These are phyloP conservation scores for Chenopodium formosanum DNA, from an alignment of 148 eudicot genomes.

Conservation along the genomic window DNA sequence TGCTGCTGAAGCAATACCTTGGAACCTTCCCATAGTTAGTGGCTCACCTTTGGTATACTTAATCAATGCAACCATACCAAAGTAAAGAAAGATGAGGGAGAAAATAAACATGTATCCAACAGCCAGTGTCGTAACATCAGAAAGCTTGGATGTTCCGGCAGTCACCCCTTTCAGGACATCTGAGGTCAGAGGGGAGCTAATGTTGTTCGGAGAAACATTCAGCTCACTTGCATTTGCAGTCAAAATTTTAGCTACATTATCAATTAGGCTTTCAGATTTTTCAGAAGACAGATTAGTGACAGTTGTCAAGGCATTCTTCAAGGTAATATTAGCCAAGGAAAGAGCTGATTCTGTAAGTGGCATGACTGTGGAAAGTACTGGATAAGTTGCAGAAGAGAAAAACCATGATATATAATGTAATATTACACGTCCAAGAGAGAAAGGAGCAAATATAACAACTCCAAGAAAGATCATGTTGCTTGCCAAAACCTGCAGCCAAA, in stretches of 20 bases:
- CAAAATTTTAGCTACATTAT: conserved; percentile 59
- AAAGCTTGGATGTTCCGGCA: conserved; percentile 71
- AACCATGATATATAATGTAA: conserved; percentile 74
- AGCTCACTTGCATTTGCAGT: conserved; percentile 59
- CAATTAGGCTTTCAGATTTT: conserved; percentile 42
- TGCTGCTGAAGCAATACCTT: conserved; percentile 75
- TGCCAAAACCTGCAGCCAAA: conserved; percentile 83
- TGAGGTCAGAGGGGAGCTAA: conserved; percentile 46
- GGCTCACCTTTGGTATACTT: conserved; percentile 88
- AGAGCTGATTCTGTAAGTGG: conserved; percentile 84
- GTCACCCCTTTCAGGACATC: conserved; percentile 61
- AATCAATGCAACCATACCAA: conserved; percentile 75
- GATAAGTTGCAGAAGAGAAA: conserved; percentile 61
- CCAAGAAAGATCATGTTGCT: conserved; percentile 97
- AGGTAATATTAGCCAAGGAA: conserved; percentile 73
- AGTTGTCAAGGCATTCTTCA: conserved; percentile 73
- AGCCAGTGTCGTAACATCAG: conserved; percentile 92
- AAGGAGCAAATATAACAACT: conserved; percentile 86
- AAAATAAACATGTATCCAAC: conserved; percentile 91
- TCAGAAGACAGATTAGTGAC: conserved; percentile 74
- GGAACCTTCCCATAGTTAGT: conserved; percentile 83
- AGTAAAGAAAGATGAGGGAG: conserved; percentile 71
- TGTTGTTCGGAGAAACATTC: conserved; percentile 47
- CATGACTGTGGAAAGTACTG: conserved; percentile 64
- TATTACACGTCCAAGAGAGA: conserved; percentile 81